These are phyloP conservation scores for Zygosaccharomyces pseudobailii DNA, from an alignment of 1,139 yeast species.

Conservation along the genomic window DNA sequence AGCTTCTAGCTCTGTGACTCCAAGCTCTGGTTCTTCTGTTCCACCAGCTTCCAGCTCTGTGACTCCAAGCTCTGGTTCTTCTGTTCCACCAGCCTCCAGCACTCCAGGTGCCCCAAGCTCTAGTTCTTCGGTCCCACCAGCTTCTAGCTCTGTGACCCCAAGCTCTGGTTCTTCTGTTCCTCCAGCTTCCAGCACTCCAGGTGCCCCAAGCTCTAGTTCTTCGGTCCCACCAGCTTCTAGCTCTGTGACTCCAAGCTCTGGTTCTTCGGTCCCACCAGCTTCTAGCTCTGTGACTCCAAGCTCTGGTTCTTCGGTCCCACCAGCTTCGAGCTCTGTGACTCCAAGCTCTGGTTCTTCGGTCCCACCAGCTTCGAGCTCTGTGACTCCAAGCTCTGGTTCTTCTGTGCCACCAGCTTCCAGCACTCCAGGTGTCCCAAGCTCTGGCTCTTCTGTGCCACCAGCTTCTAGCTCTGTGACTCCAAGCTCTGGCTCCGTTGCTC, in stretches of 20 bases:
- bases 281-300: too few species aligned
- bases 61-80: not conserved
- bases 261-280: too few species aligned
- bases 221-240: too few species aligned
- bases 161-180: too few species aligned
- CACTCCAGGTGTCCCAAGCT: not conserved
- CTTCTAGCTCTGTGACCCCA: not conserved
- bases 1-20: not conserved
- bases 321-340: too few species aligned
- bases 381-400: not conserved
- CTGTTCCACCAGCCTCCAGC: not conserved
- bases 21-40: not conserved
- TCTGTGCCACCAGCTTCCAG: not conserved
- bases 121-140: not conserved
- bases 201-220: too few species aligned
- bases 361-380: too few species aligned
- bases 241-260: too few species aligned
- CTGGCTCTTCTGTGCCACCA: not conserved
- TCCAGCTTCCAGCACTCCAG: too few species aligned
- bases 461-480: not conserved
- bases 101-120: not conserved
- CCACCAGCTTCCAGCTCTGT: not conserved
- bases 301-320: too few species aligned
- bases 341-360: too few species aligned
- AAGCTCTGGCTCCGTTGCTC: not conserved